phyloP scores from a whole-genome alignment of 805 yeast species.

The Wickerhamiella lipophila region DNA sequence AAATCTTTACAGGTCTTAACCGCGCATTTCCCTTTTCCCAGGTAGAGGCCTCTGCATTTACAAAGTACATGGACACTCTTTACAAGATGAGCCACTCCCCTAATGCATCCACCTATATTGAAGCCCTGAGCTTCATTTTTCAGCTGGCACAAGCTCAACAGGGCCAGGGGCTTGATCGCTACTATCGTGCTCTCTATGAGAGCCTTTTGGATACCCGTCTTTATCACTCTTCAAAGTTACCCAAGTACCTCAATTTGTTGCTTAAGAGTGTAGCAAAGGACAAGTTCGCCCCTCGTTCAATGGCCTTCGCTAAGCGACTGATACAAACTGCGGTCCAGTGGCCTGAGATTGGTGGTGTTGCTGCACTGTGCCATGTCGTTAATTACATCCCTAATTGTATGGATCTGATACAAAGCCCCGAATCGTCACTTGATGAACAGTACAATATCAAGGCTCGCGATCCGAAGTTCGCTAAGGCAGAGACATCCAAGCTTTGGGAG shows the following conservation, averaged over 20 bases:
- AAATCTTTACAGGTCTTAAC: conserved; percentile 84
- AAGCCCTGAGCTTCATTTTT: conserved; percentile 74
- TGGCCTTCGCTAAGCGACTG: conserved; percentile 84
- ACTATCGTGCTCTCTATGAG: conserved; percentile 79
- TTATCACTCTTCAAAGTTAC: conserved; percentile 79
- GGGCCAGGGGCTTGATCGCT: conserved; percentile 36
- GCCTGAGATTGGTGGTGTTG: conserved; percentile 67
- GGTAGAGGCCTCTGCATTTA: conserved; percentile 50
- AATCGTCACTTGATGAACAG: conserved; percentile 7
- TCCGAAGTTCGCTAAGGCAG: conserved; percentile 84
- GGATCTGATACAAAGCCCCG: conserved; percentile 42
- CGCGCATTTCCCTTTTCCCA: conserved; percentile 90
- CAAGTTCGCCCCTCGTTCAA: conserved; percentile 44
- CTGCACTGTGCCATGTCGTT: conserved; percentile 19
- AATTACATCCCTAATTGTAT: conserved; percentile 58
- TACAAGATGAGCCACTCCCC: conserved; percentile 87
- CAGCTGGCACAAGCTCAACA: conserved; percentile 56
- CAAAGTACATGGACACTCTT: conserved; percentile 66
- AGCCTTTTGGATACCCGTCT: conserved; percentile 75
- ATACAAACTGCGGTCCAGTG: conserved; percentile 75
- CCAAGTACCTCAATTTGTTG: conserved; percentile 75
- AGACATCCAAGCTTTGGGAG: conserved; percentile 78
- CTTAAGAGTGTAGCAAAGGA: conserved; percentile 67
- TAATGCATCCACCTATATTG: conserved; percentile 86
- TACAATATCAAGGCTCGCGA: conserved; percentile 88